These are phyloP conservation scores for Botrytis medusae DNA, from an alignment of 2,329 filamentous ascomycete species.

Conservation along the genomic window DNA sequence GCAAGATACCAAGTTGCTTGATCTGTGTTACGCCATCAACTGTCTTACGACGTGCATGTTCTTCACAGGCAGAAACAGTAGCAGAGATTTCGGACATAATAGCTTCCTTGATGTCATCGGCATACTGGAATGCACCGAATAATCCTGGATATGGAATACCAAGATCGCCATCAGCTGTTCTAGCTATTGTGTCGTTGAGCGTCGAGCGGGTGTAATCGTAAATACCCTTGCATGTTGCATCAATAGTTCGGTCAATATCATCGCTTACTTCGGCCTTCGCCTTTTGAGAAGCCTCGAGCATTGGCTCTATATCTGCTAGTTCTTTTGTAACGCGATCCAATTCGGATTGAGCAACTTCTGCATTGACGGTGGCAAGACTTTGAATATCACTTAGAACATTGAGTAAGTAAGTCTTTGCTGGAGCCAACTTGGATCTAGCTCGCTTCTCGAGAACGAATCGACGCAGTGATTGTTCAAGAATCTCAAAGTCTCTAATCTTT, in stretches of 20 bases:
- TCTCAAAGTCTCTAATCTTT: constrained; percentile 85
- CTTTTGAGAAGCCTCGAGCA: constrained; percentile 79
- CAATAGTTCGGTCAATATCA: constrained; percentile 76
- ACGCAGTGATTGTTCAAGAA: constrained; percentile 82
- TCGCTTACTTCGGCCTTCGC: constrained; percentile 78
- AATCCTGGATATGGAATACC: constrained; percentile 86
- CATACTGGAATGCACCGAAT: constrained; percentile 83
- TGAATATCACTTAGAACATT: constrained; percentile 90
- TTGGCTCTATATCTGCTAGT: constrained; percentile 78
- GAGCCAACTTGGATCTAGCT: constrained; percentile 90
- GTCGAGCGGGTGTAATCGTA: constrained; percentile 80
- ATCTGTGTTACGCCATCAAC: constrained; percentile 81
- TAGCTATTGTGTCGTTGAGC: constrained; percentile 71
- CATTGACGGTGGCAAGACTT: constrained; percentile 80
- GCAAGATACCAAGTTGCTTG: constrained; percentile 82
- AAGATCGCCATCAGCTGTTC: constrained; percentile 73
- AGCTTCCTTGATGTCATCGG: constrained; percentile 86
- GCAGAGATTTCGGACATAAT: constrained; percentile 87
- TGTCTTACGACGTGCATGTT: constrained; percentile 76
- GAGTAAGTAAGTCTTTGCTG: constrained; percentile 90
- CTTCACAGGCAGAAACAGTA: constrained; percentile 77
- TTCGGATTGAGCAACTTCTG: constrained; percentile 81
- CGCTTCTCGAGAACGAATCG: constrained; percentile 96
- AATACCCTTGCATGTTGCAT: constrained; percentile 79
- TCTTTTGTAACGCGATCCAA: constrained; percentile 80